Base-by-base conservation (phyloP, 2,329 filamentous ascomycete genomes). In the Shiraia bambusicola region DNA sequence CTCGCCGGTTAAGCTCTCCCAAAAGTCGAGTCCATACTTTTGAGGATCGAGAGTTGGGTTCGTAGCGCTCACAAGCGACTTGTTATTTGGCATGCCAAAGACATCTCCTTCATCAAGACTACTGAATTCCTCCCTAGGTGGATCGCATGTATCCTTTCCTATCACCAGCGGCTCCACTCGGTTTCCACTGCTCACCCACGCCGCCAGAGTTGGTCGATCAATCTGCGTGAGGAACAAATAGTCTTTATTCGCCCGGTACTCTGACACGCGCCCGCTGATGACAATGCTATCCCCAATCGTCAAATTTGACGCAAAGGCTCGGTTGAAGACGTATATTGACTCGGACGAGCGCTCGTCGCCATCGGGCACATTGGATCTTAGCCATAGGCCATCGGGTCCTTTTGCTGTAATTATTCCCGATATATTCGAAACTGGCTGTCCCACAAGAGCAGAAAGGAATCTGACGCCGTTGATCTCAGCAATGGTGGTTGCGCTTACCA, bases 1-100 rank as follows among this genome's bases (percentile, higher is more conserved):
- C 65, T 87, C 82, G 19, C 84, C 85, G 39, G 72, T 74, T 43
- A 88, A 67, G 48, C 78, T 83, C 74, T 88, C 82, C 85, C 84
- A 88, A 59, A 87, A 88, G 63, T 88, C 85, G 22, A 88, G 71
- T 2, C 84, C 85, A 56, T 83, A 88, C 29, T 71, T 67, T 15
- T 70, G 68, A 2, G 84, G 84, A 46, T 84, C 64, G 28, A 88
- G 73, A 11, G 70, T 69, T 0, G 83, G 83, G 60, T 88, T 87
- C 25, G 61, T 70, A 5, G 64, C 69, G 2, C 82, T 84, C 28
- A 88, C 59, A 50, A 76, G 74, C 47, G 71, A 77, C 28, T 71
- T 70, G 46, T 80, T 84, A 58, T 85, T 86, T 9, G 85, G 84
- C 4, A 85, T 69, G 1, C 69, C 77, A 47, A 86, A 86, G 27